Evolutionary conservation across 2,329 filamentous ascomycete species (phyloP).

Genomic region (Emergomyces orientalis): DNA sequence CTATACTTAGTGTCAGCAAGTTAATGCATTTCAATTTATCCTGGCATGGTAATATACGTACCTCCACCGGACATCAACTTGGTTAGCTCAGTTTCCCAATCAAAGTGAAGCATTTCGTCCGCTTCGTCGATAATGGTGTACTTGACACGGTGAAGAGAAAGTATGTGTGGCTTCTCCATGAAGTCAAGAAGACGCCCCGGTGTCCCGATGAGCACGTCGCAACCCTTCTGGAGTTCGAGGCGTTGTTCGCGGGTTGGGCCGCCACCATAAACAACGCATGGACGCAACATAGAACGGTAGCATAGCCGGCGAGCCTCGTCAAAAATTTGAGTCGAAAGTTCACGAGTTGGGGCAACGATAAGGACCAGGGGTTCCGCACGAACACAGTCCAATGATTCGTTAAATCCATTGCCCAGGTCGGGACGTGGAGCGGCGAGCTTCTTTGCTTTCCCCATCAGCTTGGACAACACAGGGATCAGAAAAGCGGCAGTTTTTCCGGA

Average conservation of each 20-base stretch:
- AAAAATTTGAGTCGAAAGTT: conserved; percentile 89
- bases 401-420: conserved; percentile 47
- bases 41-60: conserved; percentile 37
- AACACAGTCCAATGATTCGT: conserved; percentile 44
- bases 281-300: conserved; percentile 89
- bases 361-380: conserved; percentile 81
- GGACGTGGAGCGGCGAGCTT: conserved; percentile 73
- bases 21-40: background rate
- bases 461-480: conserved; percentile 76
- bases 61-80: conserved; percentile 73
- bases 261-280: conserved; percentile 82
- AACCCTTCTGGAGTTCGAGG: conserved; percentile 67
- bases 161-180: conserved; percentile 54
- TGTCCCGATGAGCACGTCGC: conserved; percentile 79
- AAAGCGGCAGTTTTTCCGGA: conserved; percentile 96
- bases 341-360: conserved; percentile 75
- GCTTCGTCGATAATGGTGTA: conserved; percentile 82
- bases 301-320: conserved; percentile 87
- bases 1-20: conserved; percentile 21
- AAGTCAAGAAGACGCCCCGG: conserved; percentile 81
- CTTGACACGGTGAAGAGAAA: conserved; percentile 26
- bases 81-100: conserved; percentile 68
- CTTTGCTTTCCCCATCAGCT: conserved; percentile 91
- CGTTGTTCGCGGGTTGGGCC: conserved; percentile 61
- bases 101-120: conserved; percentile 74